Evolutionary conservation across 2,329 filamentous ascomycete genomes (phyloP), one percentile per base, ranked within the genome.

Genomic region (Malbranchea cinnamomea): DNA sequence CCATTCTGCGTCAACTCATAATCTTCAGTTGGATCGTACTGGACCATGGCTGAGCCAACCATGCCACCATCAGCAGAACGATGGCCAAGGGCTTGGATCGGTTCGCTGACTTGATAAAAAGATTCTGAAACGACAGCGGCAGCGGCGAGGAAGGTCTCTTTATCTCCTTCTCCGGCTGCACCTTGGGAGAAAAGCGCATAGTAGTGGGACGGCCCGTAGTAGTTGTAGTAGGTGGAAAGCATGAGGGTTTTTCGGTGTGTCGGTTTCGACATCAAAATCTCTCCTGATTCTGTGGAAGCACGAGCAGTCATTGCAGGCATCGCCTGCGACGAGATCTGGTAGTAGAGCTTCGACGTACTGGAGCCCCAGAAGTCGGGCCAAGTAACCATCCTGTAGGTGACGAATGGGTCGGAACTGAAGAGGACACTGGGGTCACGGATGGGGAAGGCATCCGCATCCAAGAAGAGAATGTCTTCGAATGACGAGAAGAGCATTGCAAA

Each of bases 141-240:
- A 5, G 61, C 62, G 4, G 56, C 49, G 10, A 61, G 41, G 37
- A 66, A 65, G 0, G 61, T 65, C 39, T 66, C 62, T 40, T 66
- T 66, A 44, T 66, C 62, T 10, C 63, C 63, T 42, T 65, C 52
- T 7, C 62, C 63, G 0, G 56, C 47, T 5, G 54, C 60, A 19
- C 61, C 61, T 41, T 64, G 61, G 3, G 53, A 57, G 6, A 63
- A 47, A 0, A 66, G 42, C 0, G 53, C 50, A 35, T 63, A 65
- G 38, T 60, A 66, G 30, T 53, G 51, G 0, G 47, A 40, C 3
- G 60, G 58, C 1, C 60, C 59, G 44, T 56, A 62, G 26, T 54
- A 49, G 38, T 65, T 67, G 43, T 67, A 67, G 41, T 66, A 67
- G 2, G 54, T 49, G 4, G 59, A 52, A 3, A 66, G 47, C n/a